phyloP scores from a whole-genome alignment of 1,284 basidiomycete genomes.

The Heterobasidion occidentale region DNA sequence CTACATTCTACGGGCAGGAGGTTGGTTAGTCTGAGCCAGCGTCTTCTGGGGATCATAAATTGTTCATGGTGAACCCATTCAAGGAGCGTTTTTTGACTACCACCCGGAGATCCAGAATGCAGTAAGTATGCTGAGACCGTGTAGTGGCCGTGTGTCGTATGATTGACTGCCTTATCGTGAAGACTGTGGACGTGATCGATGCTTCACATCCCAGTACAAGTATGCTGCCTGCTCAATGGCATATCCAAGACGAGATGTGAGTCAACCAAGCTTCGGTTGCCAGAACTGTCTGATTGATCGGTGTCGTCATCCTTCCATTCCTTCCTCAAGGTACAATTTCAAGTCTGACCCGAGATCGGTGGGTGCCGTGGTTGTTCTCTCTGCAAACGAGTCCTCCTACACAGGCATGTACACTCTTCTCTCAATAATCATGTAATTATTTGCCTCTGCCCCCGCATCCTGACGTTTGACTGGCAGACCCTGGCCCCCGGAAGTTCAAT shows the following conservation, averaged over 20 bases:
- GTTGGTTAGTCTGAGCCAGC: conserved; percentile 27
- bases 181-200: conserved; percentile 61
- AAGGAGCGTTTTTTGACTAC: conserved; percentile 69
- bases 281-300: not conserved
- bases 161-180: not conserved
- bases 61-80: not conserved
- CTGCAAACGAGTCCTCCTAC: conserved; percentile 64
- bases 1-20: conserved; percentile 51
- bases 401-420: conserved; percentile 26
- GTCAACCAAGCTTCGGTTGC: too few relatives aligned
- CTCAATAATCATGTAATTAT: conserved; percentile 8
- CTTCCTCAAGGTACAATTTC: conserved; percentile 59
- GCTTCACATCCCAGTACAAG: conserved; percentile 58
- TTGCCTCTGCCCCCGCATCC: conserved; percentile 2
- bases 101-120: conserved; percentile 62
- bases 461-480: conserved; percentile 27
- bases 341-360: conserved; percentile 63
- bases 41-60: not conserved
- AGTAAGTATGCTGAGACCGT: conserved; percentile 28
- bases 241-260: conserved; percentile 53
- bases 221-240: conserved; percentile 59
- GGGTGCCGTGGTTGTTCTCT: conserved; percentile 59
- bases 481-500: conserved; percentile 37
- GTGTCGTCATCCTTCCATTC: not conserved
- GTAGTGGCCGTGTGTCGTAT: not conserved